Evolutionary conservation across 2,329 filamentous ascomycete genomes (phyloP).

Genomic region (Podosphaera leucotricha): DNA sequence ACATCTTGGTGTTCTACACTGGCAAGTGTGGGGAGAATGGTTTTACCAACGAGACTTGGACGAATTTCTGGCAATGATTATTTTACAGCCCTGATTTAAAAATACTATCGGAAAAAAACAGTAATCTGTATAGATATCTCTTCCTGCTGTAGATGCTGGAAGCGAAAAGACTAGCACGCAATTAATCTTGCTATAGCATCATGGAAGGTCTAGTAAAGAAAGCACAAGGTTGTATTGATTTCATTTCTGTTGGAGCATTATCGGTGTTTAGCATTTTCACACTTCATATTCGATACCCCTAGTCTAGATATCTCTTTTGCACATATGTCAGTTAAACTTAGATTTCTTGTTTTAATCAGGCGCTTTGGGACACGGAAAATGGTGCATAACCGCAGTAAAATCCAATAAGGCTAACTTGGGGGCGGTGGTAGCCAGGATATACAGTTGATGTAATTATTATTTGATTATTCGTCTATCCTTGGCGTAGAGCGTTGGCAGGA

Average conservation of each 20-base stretch:
- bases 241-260: not conserved
- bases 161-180: not conserved
- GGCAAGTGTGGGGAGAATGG: slow-evolving; percentile 49
- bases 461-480: not conserved
- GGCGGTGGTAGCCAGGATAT: not conserved
- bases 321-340: not conserved
- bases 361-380: not conserved
- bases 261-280: not conserved
- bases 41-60: not conserved
- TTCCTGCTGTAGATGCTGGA: not conserved
- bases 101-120: not conserved
- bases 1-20: slow-evolving; percentile 68
- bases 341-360: not conserved
- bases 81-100: not conserved
- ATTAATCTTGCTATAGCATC: not conserved
- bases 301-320: not conserved
- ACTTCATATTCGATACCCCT: not conserved
- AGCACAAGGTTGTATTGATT: not conserved
- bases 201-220: not conserved
- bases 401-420: not conserved
- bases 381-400: not conserved
- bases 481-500: not conserved
- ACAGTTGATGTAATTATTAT: not conserved
- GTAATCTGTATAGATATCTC: not conserved
- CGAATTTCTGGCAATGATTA: not conserved